Evolutionary conservation across 345 rosid species (phyloP), one percentile per base, ranked within the genome.

Genomic region (Eucalyptus tenuipes): DNA sequence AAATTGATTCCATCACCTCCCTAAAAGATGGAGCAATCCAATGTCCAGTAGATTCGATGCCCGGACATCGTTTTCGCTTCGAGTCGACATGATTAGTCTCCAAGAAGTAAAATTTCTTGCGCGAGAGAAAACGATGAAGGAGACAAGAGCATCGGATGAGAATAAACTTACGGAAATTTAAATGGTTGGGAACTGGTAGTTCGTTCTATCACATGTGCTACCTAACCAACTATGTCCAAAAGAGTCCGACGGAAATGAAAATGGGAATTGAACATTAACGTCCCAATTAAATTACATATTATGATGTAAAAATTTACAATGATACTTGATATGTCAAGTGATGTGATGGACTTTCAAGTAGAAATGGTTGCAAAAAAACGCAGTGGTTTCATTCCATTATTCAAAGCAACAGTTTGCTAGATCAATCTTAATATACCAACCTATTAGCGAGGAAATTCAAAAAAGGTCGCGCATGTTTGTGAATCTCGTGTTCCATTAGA

Each of bases 281-380:
- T 37, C 45, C 45, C 8, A 3, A 37, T 75, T 37, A 3, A 20
- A 40, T 5, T 66, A 7, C 11, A 66, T n/a, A n/a, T n/a, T 7
- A 31, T 33, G 75, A 8, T n/a, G 10, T 15, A 4, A 31, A 7
- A 31, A 3, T 16, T 9, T 7, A 8, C 3, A 7, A 1, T 9
- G 4, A 66, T 31, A 31, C 81, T 18, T 5, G 7, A 33, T 2
- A 71, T 18, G 14, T 9, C 2, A 10, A 33, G 25, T 10, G 24
- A 75, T 20, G 27, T 6, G 47, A 75, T 37, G 1, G 25, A 10
- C 0, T 75, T 37, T 37, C 5, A n/a, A 75, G 27, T 37, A 24
- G 0, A 75, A 5, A 37, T 6, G 4, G 4, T 18, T 0, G 22
- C 45, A 18, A 0, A 37, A 0, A 5, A 3, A 18, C 0, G 3